Evolutionary conservation across 2,329 filamentous ascomycete species (phyloP).

Genomic region (Ascocoryne sarcoides): DNA sequence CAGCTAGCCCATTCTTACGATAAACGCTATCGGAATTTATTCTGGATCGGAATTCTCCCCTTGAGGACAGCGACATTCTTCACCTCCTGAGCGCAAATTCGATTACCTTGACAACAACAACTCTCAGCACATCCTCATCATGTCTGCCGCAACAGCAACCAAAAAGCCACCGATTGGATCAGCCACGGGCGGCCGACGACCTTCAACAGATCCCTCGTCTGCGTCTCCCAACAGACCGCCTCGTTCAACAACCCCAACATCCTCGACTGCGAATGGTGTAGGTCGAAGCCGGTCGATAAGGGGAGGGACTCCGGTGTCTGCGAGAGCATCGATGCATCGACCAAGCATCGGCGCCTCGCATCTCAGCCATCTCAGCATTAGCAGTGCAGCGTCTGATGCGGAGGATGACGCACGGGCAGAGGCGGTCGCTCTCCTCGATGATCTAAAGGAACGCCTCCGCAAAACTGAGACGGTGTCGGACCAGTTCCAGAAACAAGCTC

Average conservation of each 20-base stretch:
- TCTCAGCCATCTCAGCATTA: conserved; percentile 26
- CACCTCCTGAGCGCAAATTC: not conserved
- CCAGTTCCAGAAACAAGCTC: conserved; percentile 73
- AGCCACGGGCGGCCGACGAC: conserved; percentile 18
- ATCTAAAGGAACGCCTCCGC: conserved; percentile 73
- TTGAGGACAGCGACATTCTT: not conserved
- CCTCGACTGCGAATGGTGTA: conserved; percentile 26
- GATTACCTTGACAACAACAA: conserved; percentile 15
- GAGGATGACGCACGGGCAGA: conserved; percentile 73
- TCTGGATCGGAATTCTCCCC: not conserved
- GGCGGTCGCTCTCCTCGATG: conserved; percentile 68
- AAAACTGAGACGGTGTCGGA: conserved; percentile 72
- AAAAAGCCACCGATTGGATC: conserved; percentile 31
- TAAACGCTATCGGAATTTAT: not conserved
- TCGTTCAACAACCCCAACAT: conserved; percentile 23
- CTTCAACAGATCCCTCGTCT: conserved; percentile 23
- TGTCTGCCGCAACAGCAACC: conserved; percentile 35
- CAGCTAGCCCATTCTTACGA: not conserved
- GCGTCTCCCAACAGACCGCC: conserved; percentile 18
- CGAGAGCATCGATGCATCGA: conserved; percentile 60
- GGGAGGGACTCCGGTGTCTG: conserved; percentile 58
- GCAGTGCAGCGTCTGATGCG: conserved; percentile 34
- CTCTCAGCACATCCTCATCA: not conserved
- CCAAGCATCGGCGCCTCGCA: conserved; percentile 32
- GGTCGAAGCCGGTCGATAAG: conserved; percentile 58